Conservation (phyloP, 306 rosid species). For the Carpinus viminea region DNA sequence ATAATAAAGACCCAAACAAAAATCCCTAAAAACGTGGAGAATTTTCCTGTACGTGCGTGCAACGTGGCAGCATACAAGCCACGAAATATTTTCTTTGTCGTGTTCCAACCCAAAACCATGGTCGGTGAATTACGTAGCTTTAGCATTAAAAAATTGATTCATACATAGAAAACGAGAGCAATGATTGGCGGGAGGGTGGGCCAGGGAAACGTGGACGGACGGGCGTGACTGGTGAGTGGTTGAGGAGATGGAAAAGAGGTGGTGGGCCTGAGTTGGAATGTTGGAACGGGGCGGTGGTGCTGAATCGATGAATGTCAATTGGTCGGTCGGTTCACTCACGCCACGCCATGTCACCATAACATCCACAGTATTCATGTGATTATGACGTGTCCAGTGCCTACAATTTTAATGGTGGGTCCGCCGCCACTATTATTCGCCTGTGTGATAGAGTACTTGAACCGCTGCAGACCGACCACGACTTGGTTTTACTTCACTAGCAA, state of each 20-base stretch:
- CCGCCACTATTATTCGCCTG: neutral
- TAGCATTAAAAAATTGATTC: no score
- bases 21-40: neutral
- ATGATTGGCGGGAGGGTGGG: neutral
- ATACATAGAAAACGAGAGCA: neutral
- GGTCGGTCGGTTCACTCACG: conserved; percentile 38
- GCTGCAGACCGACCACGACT: no score
- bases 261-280: conserved; percentile 8
- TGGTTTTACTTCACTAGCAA: no score
- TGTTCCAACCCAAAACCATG: neutral
- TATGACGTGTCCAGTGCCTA: neutral
- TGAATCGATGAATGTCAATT: neutral
- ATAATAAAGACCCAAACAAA: neutral
- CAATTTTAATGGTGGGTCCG: neutral
- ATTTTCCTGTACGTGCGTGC: neutral
- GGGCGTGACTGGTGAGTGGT: conserved; percentile 30
- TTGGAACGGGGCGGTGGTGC: conserved; percentile 25
- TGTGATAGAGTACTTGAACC: no score
- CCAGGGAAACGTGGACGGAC: conserved; percentile 25
- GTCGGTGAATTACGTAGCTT: neutral
- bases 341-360: neutral
- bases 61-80: conserved; percentile 8
- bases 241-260: neutral
- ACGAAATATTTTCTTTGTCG: neutral
- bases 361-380: conserved; percentile 12